These are phyloP conservation scores for Coniella vitis DNA, from an alignment of 2,329 filamentous ascomycete species.

Conservation along the genomic window DNA sequence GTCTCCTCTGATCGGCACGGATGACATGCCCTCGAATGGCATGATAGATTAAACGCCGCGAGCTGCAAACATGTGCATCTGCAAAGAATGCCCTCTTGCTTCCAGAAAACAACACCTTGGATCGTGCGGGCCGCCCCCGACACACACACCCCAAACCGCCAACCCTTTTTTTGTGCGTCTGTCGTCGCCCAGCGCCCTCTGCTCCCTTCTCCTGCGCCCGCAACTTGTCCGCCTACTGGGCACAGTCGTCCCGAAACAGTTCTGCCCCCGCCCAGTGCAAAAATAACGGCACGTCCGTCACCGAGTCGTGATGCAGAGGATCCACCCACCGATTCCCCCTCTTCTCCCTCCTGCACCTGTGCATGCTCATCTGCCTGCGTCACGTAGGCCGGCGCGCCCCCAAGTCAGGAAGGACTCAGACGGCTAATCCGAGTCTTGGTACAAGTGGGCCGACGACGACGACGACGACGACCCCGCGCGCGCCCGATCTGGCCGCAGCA, in stretches of 20 bases:
- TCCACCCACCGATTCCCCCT: slow-evolving; percentile 26
- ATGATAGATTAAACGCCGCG: no score
- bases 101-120: no score
- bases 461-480: no score
- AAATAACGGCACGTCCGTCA: slow-evolving; percentile 31
- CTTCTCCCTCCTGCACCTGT: slow-evolving; percentile 16
- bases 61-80: no score
- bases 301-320: slow-evolving; percentile 30
- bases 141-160: slow-evolving; percentile 26
- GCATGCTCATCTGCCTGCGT: not conserved
- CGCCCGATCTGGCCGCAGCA: no score
- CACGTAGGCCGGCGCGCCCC: slow-evolving; percentile 33
- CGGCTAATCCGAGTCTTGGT: no score
- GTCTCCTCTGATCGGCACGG: no score
- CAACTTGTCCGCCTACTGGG: slow-evolving; percentile 31
- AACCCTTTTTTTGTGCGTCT: not conserved
- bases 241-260: slow-evolving; percentile 33
- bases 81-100: no score
- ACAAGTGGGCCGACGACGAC: no score
- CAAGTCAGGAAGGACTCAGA: slow-evolving; percentile 24
- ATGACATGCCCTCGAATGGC: no score
- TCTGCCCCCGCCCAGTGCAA: slow-evolving; percentile 34
- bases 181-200: slow-evolving; percentile 20
- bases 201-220: slow-evolving; percentile 23
- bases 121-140: no score